Base-by-base conservation (phyloP, 768 basidiomycete genomes). In the Hemileccinum impolitum region DNA sequence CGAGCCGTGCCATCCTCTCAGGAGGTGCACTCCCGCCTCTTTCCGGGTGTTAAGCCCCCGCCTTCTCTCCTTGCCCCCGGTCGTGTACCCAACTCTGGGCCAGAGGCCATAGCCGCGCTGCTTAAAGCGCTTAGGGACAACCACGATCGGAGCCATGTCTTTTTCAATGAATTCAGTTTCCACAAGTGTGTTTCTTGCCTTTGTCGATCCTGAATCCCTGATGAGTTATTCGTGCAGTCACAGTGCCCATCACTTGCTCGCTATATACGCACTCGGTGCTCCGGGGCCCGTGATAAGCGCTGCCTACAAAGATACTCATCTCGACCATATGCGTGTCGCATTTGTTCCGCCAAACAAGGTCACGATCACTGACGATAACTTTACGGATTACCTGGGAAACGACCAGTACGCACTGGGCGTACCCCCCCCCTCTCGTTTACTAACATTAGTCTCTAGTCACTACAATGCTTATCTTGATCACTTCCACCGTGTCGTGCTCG, bases 241-340 rank as follows among this genome's bases (percentile, higher is more conserved):
- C 66, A 66, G 76, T 30, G 70, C 74, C 3, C 84, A 86, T 58
- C 80, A 78, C 34, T 59, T 78, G 14, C 66, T 85, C 13, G 81
- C 82, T 12, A 65, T 81, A 6, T 88, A 80, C 67, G 73, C 74
- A 0, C 66, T 90, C 12, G 87, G 87, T 8, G 84, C 77, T 0
- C 66, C 72, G 3, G 63, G 64, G 0, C 49, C 62, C 4, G 56
- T 77, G 31, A 64, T 80, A 6, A 60, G 62, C 15, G 74, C 70
- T 11, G 78, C 75, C 1, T 79, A 76, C 52, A 25, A 67, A 43
- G 53, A 65, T 11, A 66, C 61, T 1, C 74, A 80, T 43, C 71
- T 69, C 25, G 61, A 58, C 12, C 74, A 72, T 45, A 60, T 70
- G 65, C 61, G 63, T 6, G 60, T 63, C 6, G 69, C 71, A 5